Evolutionary conservation across 306 rosid species (phyloP), one percentile per base, ranked within the genome.

Genomic region (Dicorynia guianensis): DNA sequence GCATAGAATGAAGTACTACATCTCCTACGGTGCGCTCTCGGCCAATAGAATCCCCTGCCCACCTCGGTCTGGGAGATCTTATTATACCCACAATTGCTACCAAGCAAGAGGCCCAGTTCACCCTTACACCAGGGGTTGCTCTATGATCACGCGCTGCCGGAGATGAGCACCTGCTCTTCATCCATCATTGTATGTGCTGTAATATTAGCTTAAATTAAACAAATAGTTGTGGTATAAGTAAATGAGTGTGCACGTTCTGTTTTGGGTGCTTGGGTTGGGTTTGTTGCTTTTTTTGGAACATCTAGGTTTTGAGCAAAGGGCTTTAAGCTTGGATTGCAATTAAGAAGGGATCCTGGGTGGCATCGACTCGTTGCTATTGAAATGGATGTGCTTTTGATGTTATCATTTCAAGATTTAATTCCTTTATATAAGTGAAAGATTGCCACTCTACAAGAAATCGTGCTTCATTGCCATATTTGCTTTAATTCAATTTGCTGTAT

Each of bases 41-140:
- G 98, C 98, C 3, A 90, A 94, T 68, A 78, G 97, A 59, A 87
- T 94, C 82, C 98, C 97, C 0, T 94, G 98, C 65, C 96, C 98
- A 4, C 96, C 98, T 8, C 94, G 98, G 36, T 94, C 98, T 1
- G 98, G 98, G 0, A 80, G 98, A 77, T 92, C 98, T 50, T 94
- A 94, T 80, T 94, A 92, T 25, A 94, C 98, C 8, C 91, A 85
- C 52, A 84, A 88, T 80, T 94, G 98, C 70, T 92, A 60, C 87
- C 83, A 79, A 5, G 97, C 97, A 4, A 86, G 93, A 75, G 96
- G 93, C 56, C 95, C 98, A 0, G 94, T 84, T 35, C 88, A 76
- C n/a, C 98, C 98, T 63, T 90, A 93, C 84, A 4, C 76, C 11
- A 75, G 98, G 35, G 95, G 96, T 8, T 90, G 96, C 86, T 82